These are phyloP conservation scores for Chionographis japonica DNA, from an alignment of 106 monocot species.

Conservation along the genomic window DNA sequence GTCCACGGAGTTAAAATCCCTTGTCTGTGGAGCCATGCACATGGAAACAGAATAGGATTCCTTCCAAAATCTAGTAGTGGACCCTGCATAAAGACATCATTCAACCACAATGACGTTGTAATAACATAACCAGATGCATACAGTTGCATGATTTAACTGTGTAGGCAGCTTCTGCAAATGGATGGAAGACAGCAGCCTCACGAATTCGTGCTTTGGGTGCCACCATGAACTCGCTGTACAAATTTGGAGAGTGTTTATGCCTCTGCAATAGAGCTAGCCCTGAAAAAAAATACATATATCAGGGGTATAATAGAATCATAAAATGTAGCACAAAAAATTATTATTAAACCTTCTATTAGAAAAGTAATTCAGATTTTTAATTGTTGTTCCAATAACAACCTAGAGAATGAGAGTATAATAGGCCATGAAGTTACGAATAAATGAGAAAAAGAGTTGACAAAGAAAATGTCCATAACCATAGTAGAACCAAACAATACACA, in stretches of 20 bases:
- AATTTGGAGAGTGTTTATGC: conserved; percentile 32
- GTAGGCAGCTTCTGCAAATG: conserved; percentile 97
- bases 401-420: too few relatives aligned
- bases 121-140: not conserved
- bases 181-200: conserved; percentile 72
- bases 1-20: conserved; percentile 91
- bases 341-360: too few relatives aligned
- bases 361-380: too few relatives aligned
- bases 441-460: too few relatives aligned
- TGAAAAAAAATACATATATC: conserved; percentile 13
- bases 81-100: conserved; percentile 46
- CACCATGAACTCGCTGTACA: conserved; percentile 37
- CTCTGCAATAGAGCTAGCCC: conserved; percentile 88
- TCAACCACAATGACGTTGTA: not conserved
- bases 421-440: too few relatives aligned
- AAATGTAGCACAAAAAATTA: not conserved
- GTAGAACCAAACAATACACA: too few relatives aligned
- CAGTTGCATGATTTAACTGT: conserved; percentile 41
- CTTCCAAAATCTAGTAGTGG: conserved; percentile 96
- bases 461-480: too few relatives aligned
- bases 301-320: not conserved
- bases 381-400: too few relatives aligned
- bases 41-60: conserved; percentile 87
- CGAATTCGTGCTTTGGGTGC: conserved; percentile 50
- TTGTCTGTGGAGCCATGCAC: conserved; percentile 89